Evolutionary conservation across 352 stramenopile genomes (phyloP), one percentile per base, ranked within the genome.

Genomic region (Globisporangium paddicum): DNA sequence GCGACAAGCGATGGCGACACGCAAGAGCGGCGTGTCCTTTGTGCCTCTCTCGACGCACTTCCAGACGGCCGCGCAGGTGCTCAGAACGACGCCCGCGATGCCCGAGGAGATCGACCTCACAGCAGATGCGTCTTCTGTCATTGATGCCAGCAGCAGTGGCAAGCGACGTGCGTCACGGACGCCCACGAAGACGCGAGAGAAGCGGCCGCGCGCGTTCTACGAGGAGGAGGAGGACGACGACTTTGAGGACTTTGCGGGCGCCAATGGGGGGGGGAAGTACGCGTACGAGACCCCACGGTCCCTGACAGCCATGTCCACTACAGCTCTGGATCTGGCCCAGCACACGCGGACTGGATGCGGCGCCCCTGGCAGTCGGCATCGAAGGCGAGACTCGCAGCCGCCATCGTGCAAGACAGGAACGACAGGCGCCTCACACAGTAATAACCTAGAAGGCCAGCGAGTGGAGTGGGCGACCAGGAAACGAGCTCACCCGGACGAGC

Each of bases 21-120:
- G 62, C 42, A 53, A 51, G 41, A 46, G 26, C 6, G 48, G 47
- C n/a, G 47, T 11, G 18, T 25, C 48, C 10, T 89, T 89, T 56
- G 68, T 76, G 34, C 77, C 79, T 2, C 74, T 90, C 23, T 62
- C 79, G 42, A 59, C 70, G 64, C 79, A 89, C 56, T 90, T 90
- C 63, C 71, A 86, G 60, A 60, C 66, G 7, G 71, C 66, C 0
- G 28, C 58, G 6, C 53, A 63, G 25, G 51, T 61, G 55, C 42
- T 60, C 16, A 68, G 35, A 42, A 25, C 55, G 32, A 25, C 14
- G 19, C 49, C 52, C 3, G 26, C 60, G n/a, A 48, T 58, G 19
- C 50, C 50, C 52, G 61, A 78, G 46, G 69, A 75, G 25, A 89
- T 87, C 54, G 77, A 87, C 37, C 64, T 88, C 42, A 77, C 67